Percentiles rank a stretch among this genome's conserved stretches.
These are phyloP conservation scores for Microstegium vimineum DNA, from an alignment of 176 grass and related monocot genomes.

Conservation along the genomic window DNA sequence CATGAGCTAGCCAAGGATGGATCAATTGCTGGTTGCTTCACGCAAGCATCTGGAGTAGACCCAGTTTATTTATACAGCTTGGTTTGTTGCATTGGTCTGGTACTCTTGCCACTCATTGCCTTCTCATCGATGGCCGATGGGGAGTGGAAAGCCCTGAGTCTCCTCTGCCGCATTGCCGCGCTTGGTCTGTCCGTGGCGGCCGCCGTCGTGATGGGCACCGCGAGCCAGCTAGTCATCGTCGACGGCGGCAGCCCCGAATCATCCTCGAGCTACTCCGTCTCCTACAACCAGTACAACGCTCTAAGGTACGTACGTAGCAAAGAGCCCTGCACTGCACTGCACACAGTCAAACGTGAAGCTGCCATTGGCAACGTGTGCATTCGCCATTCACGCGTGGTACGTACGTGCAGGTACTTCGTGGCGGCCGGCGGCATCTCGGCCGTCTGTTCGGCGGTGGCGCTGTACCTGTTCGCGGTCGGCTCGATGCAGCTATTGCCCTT, in stretches of 20 bases:
- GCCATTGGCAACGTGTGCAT: too few relatives aligned
- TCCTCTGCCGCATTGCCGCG: conserved; percentile 23
- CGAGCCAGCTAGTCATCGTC: conserved; percentile 5
- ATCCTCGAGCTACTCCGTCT: background rate
- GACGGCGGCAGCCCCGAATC: background rate
- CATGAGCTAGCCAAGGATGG: background rate
- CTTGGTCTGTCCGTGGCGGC: conserved; percentile 25
- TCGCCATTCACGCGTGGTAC: too few relatives aligned
- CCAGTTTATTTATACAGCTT: background rate
- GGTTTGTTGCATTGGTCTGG: background rate
- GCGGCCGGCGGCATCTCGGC: conserved; percentile 11
- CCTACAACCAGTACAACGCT: conserved; percentile 13
- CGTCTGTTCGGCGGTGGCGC: conserved; percentile 25
- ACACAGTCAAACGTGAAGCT: too few relatives aligned
- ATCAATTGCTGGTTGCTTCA: background rate
- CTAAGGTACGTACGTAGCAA: background rate
- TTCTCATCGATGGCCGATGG: background rate
- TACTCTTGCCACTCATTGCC: background rate
- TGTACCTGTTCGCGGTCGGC: conserved; percentile 6
- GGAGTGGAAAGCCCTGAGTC: conserved; percentile 1
- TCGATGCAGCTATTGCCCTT: background rate
- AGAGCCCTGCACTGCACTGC: too few relatives aligned
- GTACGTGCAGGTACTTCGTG: conserved; percentile 40
- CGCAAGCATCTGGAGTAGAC: background rate
- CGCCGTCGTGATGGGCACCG: conserved; percentile 39